Percentiles rank a stretch among this genome's conserved stretches.
phyloP scores from a whole-genome alignment of 2,329 filamentous ascomycete species.

The Mariannaea elegans region DNA sequence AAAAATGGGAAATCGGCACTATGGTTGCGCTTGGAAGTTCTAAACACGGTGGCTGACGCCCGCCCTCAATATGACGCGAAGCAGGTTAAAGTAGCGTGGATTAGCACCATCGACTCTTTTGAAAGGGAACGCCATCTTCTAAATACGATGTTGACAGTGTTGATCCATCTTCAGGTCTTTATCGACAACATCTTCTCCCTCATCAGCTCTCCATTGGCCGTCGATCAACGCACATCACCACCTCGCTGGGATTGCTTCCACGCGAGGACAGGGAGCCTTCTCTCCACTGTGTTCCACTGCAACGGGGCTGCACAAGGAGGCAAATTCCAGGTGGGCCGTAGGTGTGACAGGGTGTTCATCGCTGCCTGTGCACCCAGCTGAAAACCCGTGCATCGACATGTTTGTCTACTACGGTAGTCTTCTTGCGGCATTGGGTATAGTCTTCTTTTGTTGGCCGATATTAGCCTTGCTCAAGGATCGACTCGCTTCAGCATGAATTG shows the following conservation, averaged over 20 bases:
- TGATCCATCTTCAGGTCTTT: not conserved
- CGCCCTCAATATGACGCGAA: not conserved
- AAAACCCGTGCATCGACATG: too few relatives aligned
- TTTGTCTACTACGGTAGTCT: too few relatives aligned
- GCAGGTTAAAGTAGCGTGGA: not conserved
- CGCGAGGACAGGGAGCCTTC: not conserved
- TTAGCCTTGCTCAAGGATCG: too few relatives aligned
- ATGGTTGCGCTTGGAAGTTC: too few relatives aligned
- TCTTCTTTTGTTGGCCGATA: too few relatives aligned
- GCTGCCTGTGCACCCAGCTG: too few relatives aligned
- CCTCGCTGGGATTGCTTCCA: not conserved
- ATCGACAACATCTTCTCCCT: not conserved
- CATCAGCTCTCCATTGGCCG: not conserved
- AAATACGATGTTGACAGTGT: not conserved
- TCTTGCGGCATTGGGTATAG: too few relatives aligned
- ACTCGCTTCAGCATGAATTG: too few relatives aligned
- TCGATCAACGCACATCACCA: not conserved
- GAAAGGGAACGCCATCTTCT: not conserved
- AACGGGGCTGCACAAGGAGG: not conserved
- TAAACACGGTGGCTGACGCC: not conserved
- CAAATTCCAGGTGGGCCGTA: too few relatives aligned
- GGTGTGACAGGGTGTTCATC: too few relatives aligned
- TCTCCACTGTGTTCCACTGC: not conserved
- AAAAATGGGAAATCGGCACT: too few relatives aligned
- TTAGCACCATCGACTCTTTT: too few relatives aligned